Percentiles rank a stretch among this genome's conserved stretches.
phyloP scores from a whole-genome alignment of 2,329 filamentous ascomycete species.

The Elsinoe australis region DNA sequence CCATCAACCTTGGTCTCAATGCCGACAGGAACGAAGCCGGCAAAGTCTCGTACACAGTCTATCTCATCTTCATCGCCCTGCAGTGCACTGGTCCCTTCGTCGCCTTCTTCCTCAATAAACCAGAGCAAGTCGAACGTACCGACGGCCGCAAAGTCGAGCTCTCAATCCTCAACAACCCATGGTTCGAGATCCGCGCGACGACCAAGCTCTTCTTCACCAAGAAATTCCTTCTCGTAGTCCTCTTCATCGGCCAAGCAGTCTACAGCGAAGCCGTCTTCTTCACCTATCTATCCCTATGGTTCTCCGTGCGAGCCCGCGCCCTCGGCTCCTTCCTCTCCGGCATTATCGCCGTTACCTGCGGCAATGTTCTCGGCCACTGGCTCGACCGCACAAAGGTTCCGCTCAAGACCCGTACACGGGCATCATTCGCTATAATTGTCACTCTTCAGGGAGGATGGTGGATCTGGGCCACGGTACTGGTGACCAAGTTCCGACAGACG shows the following conservation, averaged over 20 bases:
- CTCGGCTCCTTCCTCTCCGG: conserved; percentile 64
- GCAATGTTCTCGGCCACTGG: conserved; percentile 59
- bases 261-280: conserved; percentile 67
- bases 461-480: conserved; percentile 61
- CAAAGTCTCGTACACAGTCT: conserved; percentile 62
- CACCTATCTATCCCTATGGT: conserved; percentile 56
- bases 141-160: conserved; percentile 58
- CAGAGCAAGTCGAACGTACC: conserved; percentile 54
- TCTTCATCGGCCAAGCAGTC: conserved; percentile 63
- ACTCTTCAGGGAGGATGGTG: conserved; percentile 61
- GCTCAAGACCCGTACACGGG: conserved; percentile 48
- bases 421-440: conserved; percentile 48
- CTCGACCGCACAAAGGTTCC: conserved; percentile 52
- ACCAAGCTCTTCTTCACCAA: conserved; percentile 52
- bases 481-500: conserved; percentile 51
- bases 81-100: conserved; percentile 60
- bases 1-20: conserved; percentile 63
- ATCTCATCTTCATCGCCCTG: conserved; percentile 61
- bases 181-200: conserved; percentile 54
- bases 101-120: conserved; percentile 54
- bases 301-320: conserved; percentile 60
- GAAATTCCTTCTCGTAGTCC: conserved; percentile 56
- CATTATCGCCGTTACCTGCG: conserved; percentile 56
- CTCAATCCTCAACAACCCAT: conserved; percentile 49
- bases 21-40: conserved; percentile 50